phyloP scores from a whole-genome alignment of 192 early-diverging fungal genomes.

The Pilobolus umbonatus region DNA sequence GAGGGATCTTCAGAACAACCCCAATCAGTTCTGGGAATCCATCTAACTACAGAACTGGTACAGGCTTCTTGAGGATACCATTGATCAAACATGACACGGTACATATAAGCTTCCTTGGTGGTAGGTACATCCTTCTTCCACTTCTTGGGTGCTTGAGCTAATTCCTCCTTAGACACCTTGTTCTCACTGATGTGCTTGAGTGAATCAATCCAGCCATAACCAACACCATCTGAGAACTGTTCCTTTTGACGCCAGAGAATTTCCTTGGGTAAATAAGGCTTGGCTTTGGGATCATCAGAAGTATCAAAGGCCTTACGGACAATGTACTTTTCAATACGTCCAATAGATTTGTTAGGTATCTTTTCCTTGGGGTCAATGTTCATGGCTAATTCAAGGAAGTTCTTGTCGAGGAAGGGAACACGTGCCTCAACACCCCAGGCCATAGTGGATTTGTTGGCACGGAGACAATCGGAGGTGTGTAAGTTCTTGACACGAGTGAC shows the following conservation, averaged over 20 bases:
- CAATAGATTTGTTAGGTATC: slow-evolving; percentile 53
- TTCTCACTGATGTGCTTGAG: slow-evolving; percentile 69
- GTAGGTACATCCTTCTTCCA: slow-evolving; percentile 89
- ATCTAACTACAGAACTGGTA: slow-evolving; percentile 84
- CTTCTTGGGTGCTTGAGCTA: slow-evolving; percentile 59
- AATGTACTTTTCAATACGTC: slow-evolving; percentile 91
- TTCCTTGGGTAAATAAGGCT: slow-evolving; percentile 81
- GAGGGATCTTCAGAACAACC: slow-evolving; percentile 97
- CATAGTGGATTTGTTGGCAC: slow-evolving; percentile 99
- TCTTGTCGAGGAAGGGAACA: slow-evolving; percentile 95
- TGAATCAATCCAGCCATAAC: slow-evolving; percentile 97
- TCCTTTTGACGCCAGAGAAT: slow-evolving; percentile 99
- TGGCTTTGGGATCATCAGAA: slow-evolving; percentile 56
- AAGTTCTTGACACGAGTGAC: slow-evolving; percentile 94
- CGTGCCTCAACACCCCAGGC: slow-evolving; percentile 99
- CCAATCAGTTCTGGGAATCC: slow-evolving; percentile 97
- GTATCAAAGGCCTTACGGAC: slow-evolving; percentile 95
- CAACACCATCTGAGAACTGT: slow-evolving; percentile 98
- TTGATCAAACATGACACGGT: slow-evolving; percentile 89
- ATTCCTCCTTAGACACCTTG: slow-evolving; percentile 73
- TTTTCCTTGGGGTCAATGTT: slow-evolving; percentile 80
- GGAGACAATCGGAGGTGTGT: slow-evolving; percentile 92
- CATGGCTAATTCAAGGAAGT: slow-evolving; percentile 93
- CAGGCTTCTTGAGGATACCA: slow-evolving; percentile 91
- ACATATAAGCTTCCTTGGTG: slow-evolving; percentile 97